Percentiles rank a stretch among this genome's conserved stretches.
Conservation (phyloP, 352 stramenopile species). For the Thalassiosira livingstoniorum region DNA sequence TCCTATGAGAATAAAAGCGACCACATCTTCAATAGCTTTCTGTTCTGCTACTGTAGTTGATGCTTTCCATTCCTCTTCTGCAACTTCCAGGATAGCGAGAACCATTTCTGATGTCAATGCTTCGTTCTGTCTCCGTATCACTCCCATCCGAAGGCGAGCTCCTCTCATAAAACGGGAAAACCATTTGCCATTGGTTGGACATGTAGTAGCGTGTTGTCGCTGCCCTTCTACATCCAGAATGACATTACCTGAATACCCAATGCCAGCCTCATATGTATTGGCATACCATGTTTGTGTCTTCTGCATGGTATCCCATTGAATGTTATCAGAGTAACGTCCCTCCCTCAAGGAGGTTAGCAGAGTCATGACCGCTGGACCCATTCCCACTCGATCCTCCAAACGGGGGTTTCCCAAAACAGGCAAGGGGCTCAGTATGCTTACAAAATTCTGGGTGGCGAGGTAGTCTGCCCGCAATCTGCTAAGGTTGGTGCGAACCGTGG, state of each 20-base stretch:
- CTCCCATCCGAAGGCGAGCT: conserved; percentile 12
- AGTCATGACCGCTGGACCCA: background rate
- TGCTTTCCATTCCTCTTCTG: background rate
- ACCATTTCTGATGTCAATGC: conserved; percentile 9
- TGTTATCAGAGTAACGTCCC: background rate
- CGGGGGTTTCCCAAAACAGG: background rate
- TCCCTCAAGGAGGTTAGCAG: background rate
- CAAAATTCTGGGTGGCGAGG: background rate
- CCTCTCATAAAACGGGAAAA: conserved; percentile 17
- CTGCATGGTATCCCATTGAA: conserved; percentile 17
- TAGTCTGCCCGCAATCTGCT: background rate
- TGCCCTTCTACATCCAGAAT: background rate
- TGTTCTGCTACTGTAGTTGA: background rate
- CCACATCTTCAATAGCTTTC: conserved; percentile 9
- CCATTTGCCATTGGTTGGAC: background rate
- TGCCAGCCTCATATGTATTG: background rate
- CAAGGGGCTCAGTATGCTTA: background rate
- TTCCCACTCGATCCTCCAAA: background rate
- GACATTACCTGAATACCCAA: background rate
- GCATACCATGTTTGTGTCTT: conserved; percentile 12
- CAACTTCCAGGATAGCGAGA: background rate
- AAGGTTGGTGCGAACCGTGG: conserved; percentile 33
- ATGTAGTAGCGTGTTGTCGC: background rate
- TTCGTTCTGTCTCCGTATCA: conserved; percentile 12
- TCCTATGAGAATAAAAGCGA: conserved; percentile 3